Evolutionary conservation across 257 asterid genomes (phyloP).

Genomic region (Anisodus acutangulus): DNA sequence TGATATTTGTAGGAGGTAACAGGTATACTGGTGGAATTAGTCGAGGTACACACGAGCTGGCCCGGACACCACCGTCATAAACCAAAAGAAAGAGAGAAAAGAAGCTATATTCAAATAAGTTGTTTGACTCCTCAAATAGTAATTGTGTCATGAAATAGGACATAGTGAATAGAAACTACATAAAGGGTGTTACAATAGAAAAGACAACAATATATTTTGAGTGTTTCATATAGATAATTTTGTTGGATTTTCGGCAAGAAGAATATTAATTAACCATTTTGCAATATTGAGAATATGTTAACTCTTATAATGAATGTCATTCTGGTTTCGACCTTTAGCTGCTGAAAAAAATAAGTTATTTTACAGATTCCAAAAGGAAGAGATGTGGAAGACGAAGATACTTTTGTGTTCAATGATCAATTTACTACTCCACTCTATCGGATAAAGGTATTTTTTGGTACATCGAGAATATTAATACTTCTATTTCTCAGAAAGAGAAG

Average conservation of each 20-base stretch:
- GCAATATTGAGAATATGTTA: not conserved
- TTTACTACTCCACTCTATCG: conserved; percentile 83
- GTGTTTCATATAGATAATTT: not conserved
- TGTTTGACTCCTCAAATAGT: not conserved
- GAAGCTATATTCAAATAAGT: conserved; percentile 17
- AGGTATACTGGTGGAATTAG: not conserved
- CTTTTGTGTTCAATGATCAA: conserved; percentile 76
- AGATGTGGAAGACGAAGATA: conserved; percentile 66
- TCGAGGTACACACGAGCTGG: not conserved
- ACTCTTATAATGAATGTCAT: not conserved
- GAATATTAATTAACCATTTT: not conserved
- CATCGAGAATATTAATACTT: not conserved
- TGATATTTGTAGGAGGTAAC: not conserved
- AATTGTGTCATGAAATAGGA: not conserved
- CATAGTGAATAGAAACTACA: not conserved
- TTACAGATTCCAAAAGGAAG: conserved; percentile 53
- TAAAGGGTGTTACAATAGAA: not conserved
- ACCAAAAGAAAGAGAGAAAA: not conserved
- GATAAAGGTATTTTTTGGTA: conserved; percentile 57
- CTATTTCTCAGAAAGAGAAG: conserved; percentile 1
- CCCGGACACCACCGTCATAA: not conserved
- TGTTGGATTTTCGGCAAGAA: not conserved
- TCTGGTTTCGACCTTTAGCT: conserved; percentile 10
- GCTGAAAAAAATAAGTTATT: conserved; percentile 6
- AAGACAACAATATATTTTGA: not conserved